These are phyloP conservation scores for Aegilops tauschii DNA, from an alignment of 176 grass and related monocot species.

Conservation along the genomic window DNA sequence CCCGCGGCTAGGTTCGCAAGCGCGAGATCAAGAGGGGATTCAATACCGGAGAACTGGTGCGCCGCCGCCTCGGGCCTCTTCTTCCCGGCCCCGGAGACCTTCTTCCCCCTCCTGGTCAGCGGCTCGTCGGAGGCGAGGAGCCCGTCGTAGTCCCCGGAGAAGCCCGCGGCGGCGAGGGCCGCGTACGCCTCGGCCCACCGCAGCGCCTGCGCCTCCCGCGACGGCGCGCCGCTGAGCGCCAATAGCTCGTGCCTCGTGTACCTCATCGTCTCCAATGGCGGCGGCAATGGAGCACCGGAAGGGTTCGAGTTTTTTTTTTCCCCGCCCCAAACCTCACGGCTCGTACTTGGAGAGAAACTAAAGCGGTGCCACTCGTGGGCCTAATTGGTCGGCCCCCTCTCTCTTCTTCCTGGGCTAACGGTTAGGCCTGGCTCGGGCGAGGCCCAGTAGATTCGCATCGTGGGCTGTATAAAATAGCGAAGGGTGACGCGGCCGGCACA, in stretches of 20 bases:
- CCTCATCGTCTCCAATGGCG: background rate
- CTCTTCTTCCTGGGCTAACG: no score
- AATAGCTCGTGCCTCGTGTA: slow-evolving; percentile 53
- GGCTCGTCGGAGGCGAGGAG: slow-evolving; percentile 16
- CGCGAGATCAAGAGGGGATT: background rate
- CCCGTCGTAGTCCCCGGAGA: slow-evolving; percentile 48
- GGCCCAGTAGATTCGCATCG: background rate
- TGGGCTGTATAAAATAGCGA: background rate
- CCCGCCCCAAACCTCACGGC: background rate
- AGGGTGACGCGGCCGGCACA: slow-evolving; percentile 21
- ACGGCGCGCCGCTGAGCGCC: slow-evolving; percentile 26
- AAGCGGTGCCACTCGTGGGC: background rate
- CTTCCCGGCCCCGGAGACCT: background rate
- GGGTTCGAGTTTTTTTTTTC: background rate
- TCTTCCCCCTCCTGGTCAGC: slow-evolving; percentile 22
- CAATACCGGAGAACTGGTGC: slow-evolving; percentile 22
- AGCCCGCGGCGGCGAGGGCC: slow-evolving; percentile 41
- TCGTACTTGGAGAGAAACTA: background rate
- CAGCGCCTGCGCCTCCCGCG: slow-evolving; percentile 35
- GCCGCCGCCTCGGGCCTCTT: slow-evolving; percentile 14
- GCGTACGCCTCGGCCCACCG: slow-evolving; percentile 52
- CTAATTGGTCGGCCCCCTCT: background rate
- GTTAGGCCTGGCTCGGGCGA: background rate
- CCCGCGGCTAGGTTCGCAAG: background rate
- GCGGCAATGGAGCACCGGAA: background rate